These are phyloP conservation scores for Ceratocystis huliohia DNA, from an alignment of 2,329 filamentous ascomycete genomes.

Conservation along the genomic window DNA sequence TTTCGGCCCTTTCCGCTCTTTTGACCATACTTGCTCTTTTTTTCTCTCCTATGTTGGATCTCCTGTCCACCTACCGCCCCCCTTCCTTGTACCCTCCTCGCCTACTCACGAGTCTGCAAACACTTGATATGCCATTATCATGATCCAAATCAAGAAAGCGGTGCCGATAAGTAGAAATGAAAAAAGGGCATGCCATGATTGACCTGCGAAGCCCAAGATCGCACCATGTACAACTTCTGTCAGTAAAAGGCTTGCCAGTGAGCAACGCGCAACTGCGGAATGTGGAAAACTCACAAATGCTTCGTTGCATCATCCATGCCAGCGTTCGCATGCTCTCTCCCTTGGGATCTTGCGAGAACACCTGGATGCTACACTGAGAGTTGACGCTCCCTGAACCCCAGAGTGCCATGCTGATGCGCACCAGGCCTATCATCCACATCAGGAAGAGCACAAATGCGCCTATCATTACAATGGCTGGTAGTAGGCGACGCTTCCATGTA, in stretches of 20 bases:
- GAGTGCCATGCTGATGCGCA: conserved; percentile 49
- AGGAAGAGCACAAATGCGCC: conserved; percentile 54
- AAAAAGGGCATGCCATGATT: conserved; percentile 53
- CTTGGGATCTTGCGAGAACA: conserved; percentile 38
- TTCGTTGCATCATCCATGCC: conserved; percentile 51
- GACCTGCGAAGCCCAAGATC: conserved; percentile 30
- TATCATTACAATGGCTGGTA: conserved; percentile 50
- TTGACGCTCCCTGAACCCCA: conserved; percentile 50
- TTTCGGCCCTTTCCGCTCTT: neutral
- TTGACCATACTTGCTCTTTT: neutral
- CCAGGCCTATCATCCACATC: conserved; percentile 53
- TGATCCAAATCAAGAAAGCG: conserved; percentile 54
- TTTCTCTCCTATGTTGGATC: neutral
- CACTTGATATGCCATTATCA: conserved; percentile 54
- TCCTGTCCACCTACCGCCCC: neutral
- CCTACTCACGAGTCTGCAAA: conserved; percentile 36
- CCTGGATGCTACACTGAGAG: conserved; percentile 45
- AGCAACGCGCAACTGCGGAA: no score
- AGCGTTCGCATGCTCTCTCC: conserved; percentile 44
- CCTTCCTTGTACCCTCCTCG: neutral
- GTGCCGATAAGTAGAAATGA: conserved; percentile 47
- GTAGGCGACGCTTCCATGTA: conserved; percentile 46
- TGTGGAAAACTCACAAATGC: conserved; percentile 42
- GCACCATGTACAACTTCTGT: no score
- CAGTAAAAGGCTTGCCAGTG: no score